Evolutionary conservation across 1,284 basidiomycete genomes (phyloP).

Genomic region (Sanguinoderma infundibulare): DNA sequence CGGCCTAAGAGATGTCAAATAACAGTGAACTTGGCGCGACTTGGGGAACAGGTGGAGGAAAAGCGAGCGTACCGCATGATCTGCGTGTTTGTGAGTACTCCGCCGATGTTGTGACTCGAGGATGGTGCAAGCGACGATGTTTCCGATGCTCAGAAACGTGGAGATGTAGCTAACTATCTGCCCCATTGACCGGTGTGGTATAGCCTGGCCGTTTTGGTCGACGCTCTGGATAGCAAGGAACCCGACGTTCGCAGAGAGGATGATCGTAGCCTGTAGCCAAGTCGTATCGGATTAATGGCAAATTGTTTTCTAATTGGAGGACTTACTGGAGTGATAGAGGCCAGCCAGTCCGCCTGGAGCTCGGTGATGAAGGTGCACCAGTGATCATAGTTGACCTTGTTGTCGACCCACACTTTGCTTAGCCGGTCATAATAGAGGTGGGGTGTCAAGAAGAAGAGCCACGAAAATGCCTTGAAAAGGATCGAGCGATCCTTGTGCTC

Average conservation of each 20-base stretch:
- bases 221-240: conserved; percentile 45
- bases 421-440: conserved; percentile 27
- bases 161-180: conserved; percentile 36
- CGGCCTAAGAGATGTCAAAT: not conserved
- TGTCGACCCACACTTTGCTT: conserved; percentile 31
- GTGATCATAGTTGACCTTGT: conserved; percentile 27
- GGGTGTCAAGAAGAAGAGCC: conserved; percentile 31
- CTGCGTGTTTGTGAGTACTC: conserved; percentile 9
- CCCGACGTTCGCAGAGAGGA: conserved; percentile 46
- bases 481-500: conserved; percentile 3
- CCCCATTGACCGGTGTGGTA: conserved; percentile 18
- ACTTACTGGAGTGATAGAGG: conserved; percentile 34
- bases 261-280: conserved; percentile 40
- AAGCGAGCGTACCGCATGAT: conserved; percentile 23
- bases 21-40: not conserved
- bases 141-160: conserved; percentile 30
- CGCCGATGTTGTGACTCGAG: conserved; percentile 29
- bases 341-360: conserved; percentile 33
- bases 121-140: conserved; percentile 30
- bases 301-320: not conserved
- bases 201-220: conserved; percentile 16
- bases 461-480: conserved; percentile 26
- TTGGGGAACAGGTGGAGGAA: not conserved
- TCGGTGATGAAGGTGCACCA: conserved; percentile 31
- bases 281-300: not conserved